phyloP scores from a whole-genome alignment of 2,329 filamentous ascomycete genomes.

The Zymoseptoria brevis region DNA sequence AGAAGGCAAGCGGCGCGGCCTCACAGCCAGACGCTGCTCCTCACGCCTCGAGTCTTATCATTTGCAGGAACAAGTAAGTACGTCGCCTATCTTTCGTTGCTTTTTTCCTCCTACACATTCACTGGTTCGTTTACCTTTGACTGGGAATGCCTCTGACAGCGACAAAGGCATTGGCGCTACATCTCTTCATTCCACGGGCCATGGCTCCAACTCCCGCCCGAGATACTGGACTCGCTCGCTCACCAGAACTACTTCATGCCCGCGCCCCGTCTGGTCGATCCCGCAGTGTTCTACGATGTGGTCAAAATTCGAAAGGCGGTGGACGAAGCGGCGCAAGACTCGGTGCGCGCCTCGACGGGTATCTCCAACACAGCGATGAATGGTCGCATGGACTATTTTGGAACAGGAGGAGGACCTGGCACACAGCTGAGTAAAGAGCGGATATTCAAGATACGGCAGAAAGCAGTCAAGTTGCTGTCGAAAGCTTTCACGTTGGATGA shows the following conservation, averaged over 20 bases:
- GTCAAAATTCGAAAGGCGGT: conserved; percentile 73
- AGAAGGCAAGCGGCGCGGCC: conserved; percentile 21
- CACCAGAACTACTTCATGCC: conserved; percentile 72
- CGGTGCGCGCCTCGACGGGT: conserved; percentile 68
- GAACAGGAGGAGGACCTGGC: conserved; percentile 45
- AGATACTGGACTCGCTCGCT: conserved; percentile 70
- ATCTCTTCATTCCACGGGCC: conserved; percentile 77
- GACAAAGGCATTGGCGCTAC: conserved; percentile 68
- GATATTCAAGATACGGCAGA: conserved; percentile 70
- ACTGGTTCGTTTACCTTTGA: not conserved
- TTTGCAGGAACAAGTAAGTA: conserved; percentile 62
- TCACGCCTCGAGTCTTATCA: conserved; percentile 47
- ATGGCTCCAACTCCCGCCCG: conserved; percentile 71
- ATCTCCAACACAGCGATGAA: conserved; percentile 58
- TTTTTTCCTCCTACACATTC: not conserved
- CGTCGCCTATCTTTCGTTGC: conserved; percentile 15
- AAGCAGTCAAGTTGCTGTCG: conserved; percentile 69
- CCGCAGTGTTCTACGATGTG: conserved; percentile 73
- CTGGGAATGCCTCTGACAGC: conserved; percentile 3
- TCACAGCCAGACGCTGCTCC: conserved; percentile 20
- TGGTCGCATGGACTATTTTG: conserved; percentile 40
- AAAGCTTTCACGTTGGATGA: conserved; percentile 75
- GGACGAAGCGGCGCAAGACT: conserved; percentile 70
- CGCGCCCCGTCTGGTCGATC: conserved; percentile 68
- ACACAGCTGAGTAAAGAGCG: conserved; percentile 66